Percentiles rank a stretch among this genome's conserved stretches.
Conservation (phyloP, 768 basidiomycete genomes). For the Leccinellum rugosiceps region DNA sequence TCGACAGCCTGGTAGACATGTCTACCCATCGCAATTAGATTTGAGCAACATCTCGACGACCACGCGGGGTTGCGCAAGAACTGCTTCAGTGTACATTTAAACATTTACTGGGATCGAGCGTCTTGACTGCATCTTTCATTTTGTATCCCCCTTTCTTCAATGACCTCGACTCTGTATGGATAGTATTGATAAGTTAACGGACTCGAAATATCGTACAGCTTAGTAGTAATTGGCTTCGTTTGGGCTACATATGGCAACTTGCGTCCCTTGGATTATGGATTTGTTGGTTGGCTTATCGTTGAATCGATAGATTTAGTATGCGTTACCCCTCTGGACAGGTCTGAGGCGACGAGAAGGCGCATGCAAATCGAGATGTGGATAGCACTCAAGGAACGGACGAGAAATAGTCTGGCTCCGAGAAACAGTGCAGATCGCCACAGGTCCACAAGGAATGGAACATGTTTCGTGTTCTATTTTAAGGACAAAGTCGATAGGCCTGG, state of each 20-base stretch:
- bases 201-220: not conserved
- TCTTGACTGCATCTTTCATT: not conserved
- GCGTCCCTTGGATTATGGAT: not conserved
- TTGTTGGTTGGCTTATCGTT: not conserved
- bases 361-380: no score
- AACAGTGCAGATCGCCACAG: no score
- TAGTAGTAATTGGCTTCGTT: not conserved
- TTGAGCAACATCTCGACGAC: slow-evolving; percentile 69
- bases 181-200: not conserved
- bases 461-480: no score
- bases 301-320: not conserved
- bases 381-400: no score
- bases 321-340: no score
- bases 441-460: no score
- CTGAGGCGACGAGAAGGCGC: no score
- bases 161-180: not conserved
- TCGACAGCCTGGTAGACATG: slow-evolving; percentile 59
- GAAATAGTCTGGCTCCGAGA: no score
- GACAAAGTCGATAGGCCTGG: no score
- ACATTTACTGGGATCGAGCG: not conserved
- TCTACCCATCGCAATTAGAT: slow-evolving; percentile 44
- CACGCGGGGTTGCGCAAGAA: slow-evolving; percentile 62
- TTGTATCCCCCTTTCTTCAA: not conserved
- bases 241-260: not conserved
- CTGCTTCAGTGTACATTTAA: slow-evolving; percentile 54